Percentiles rank a stretch among this genome's conserved stretches.
These are phyloP conservation scores for Sporisorium sorghi DNA, from an alignment of 1,284 basidiomycete species.

Conservation along the genomic window DNA sequence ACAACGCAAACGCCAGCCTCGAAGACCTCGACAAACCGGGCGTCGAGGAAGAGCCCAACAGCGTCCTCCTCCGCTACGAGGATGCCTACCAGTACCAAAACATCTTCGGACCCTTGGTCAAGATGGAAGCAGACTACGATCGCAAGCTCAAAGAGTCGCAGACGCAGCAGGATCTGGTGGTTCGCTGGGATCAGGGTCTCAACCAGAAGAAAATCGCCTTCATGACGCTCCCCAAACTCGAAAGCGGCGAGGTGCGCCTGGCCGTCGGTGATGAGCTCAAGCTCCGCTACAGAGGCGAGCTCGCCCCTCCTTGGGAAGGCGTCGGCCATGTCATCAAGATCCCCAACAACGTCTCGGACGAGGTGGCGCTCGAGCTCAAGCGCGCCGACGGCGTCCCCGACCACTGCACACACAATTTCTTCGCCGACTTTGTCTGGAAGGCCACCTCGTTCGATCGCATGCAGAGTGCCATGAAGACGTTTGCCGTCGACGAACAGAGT, in stretches of 20 bases:
- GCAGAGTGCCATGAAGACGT: conserved; percentile 99
- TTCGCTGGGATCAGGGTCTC: conserved; percentile 96
- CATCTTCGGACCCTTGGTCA: conserved; percentile 97
- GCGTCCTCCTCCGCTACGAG: conserved; percentile 87
- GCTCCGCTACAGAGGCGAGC: conserved; percentile 86
- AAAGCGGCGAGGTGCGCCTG: conserved; percentile 95
- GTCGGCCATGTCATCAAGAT: conserved; percentile 98
- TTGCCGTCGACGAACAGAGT: conserved; percentile 98
- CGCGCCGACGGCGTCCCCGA: conserved; percentile 92
- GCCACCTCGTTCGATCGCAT: conserved; percentile 98
- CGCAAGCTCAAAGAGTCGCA: conserved; percentile 97
- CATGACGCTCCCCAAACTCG: conserved; percentile 94
- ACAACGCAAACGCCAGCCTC: conserved; percentile 91
- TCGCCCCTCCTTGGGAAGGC: conserved; percentile 87
- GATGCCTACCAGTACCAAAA: conserved; percentile 99
- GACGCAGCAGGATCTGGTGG: conserved; percentile 93
- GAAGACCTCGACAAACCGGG: conserved; percentile 95
- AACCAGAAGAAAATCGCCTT: conserved; percentile 98
- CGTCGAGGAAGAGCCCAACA: conserved; percentile 79
- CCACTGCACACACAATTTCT: conserved; percentile 93
- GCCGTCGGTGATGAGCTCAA: conserved; percentile 96
- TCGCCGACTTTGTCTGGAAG: conserved; percentile 99
- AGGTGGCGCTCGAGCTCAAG: conserved; percentile 92
- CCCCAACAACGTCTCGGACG: conserved; percentile 98
- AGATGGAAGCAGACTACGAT: conserved; percentile 99